Conservation (phyloP, 2,329 filamentous ascomycete genomes). For the Colletotrichum falcatum region DNA sequence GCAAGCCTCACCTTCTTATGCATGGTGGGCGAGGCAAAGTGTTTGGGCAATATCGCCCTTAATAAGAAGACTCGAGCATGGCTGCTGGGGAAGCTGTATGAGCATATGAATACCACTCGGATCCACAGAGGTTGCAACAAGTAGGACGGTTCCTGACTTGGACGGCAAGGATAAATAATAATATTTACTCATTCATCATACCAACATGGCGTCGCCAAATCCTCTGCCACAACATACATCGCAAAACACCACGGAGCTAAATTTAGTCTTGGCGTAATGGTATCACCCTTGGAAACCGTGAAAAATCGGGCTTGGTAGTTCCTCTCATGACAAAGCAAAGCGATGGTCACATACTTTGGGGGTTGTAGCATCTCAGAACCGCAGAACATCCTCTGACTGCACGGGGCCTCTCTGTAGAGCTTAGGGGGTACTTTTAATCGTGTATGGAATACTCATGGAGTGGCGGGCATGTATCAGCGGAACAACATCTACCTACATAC, state of each 20-base stretch:
- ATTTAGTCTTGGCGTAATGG: too few relatives aligned
- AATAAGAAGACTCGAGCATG: background rate
- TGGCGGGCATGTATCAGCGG: background rate
- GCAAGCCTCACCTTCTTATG: background rate
- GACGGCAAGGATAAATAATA: background rate
- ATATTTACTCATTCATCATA: background rate
- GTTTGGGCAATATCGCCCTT: background rate
- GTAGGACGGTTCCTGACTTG: background rate
- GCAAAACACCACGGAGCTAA: background rate
- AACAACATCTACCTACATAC: background rate
- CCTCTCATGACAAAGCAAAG: background rate
- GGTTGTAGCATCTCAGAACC: background rate
- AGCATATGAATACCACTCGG: background rate
- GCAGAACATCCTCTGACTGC: background rate
- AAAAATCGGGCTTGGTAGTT: background rate
- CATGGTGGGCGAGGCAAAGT: background rate
- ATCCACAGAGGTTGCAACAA: background rate
- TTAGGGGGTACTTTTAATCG: background rate
- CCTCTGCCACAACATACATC: too few relatives aligned
- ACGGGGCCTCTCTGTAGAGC: background rate
- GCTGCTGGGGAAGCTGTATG: background rate
- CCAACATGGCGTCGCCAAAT: background rate
- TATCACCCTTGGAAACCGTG: background rate
- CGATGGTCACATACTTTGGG: background rate
- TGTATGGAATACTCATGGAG: background rate